phyloP scores from a whole-genome alignment of 2,329 filamentous ascomycete species.

The Colletotrichum simmondsii region DNA sequence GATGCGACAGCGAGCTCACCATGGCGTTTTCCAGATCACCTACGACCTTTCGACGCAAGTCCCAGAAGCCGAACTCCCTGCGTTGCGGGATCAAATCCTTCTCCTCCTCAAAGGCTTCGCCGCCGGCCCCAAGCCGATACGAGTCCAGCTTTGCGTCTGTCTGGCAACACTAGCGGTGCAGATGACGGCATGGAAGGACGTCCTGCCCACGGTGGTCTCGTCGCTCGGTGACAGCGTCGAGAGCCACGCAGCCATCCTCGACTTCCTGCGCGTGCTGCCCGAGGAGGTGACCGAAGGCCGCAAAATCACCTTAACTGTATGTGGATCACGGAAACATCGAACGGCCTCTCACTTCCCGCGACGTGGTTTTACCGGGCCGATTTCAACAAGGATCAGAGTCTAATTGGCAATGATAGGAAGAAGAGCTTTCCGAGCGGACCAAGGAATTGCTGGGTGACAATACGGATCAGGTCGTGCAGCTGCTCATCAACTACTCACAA shows the following conservation, averaged over 20 bases:
- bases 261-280: constrained; percentile 95
- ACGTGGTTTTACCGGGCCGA: constrained; percentile 48
- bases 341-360: constrained; percentile 46
- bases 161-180: constrained; percentile 95
- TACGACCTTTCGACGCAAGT: constrained; percentile 93
- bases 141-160: constrained; percentile 94
- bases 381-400: constrained; percentile 52
- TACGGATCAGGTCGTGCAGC: constrained; percentile 84
- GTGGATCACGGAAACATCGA: constrained; percentile 73
- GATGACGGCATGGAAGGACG: constrained; percentile 96
- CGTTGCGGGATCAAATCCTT: constrained; percentile 86
- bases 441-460: constrained; percentile 92
- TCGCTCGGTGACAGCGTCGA: constrained; percentile 80
- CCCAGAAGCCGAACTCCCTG: constrained; percentile 76
- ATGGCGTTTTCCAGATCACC: constrained; percentile 75
- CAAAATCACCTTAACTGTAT: constrained; percentile 99
- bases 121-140: constrained; percentile 82
- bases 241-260: constrained; percentile 88
- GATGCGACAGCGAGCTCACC: constrained; percentile 24
- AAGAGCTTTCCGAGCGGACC: constrained; percentile 88
- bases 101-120: constrained; percentile 84
- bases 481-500: constrained; percentile 90
- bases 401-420: constrained; percentile 79
- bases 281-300: constrained; percentile 99
- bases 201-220: constrained; percentile 82